Evolutionary conservation across 495 filamentous ascomycete species (phyloP).

Genomic region (Penicillium argentinense): DNA sequence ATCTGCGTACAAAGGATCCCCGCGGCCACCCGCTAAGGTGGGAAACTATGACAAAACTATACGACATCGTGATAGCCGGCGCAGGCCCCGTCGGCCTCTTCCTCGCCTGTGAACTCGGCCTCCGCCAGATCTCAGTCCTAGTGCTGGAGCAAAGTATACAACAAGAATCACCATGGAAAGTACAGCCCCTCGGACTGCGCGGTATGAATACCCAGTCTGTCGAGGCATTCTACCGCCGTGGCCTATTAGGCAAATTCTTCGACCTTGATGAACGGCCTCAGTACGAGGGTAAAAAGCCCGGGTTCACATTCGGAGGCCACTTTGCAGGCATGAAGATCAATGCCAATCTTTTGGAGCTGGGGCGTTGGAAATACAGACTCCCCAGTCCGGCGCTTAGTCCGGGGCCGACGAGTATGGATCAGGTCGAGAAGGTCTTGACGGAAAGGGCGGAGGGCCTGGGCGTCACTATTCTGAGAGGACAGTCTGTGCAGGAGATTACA

Average conservation of each 20-base stretch:
- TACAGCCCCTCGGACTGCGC: constrained; percentile 15
- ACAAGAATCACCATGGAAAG: constrained; percentile 21
- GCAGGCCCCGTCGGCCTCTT: constrained; percentile 15
- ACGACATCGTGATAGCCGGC: constrained; percentile 12
- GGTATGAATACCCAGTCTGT: constrained; percentile 28
- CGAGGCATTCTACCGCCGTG: constrained; percentile 35
- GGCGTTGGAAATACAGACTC: constrained; percentile 25
- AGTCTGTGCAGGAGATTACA: constrained; percentile 5
- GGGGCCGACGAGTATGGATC: constrained; percentile 5
- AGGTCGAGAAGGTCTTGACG: constrained; percentile 18
- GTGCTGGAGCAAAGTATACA: constrained; percentile 24
- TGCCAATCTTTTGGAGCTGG: constrained; percentile 22
- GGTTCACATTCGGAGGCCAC: constrained; percentile 26
- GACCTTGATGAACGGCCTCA: neutral
- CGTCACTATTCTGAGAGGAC: constrained; percentile 25
- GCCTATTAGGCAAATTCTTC: constrained; percentile 23
- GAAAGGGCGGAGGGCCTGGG: constrained; percentile 24
- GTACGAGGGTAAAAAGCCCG: constrained; percentile 1
- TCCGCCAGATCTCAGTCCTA: constrained; percentile 21
- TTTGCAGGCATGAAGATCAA: constrained; percentile 30
- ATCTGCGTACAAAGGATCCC: no score
- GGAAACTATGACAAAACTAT: neutral
- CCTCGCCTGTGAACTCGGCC: constrained; percentile 24
- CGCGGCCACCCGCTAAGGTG: no score
- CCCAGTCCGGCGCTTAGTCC: constrained; percentile 16